Percentiles rank a stretch among this genome's conserved stretches.
Conservation (phyloP, 768 basidiomycete genomes). For the Amanita rimosa region DNA sequence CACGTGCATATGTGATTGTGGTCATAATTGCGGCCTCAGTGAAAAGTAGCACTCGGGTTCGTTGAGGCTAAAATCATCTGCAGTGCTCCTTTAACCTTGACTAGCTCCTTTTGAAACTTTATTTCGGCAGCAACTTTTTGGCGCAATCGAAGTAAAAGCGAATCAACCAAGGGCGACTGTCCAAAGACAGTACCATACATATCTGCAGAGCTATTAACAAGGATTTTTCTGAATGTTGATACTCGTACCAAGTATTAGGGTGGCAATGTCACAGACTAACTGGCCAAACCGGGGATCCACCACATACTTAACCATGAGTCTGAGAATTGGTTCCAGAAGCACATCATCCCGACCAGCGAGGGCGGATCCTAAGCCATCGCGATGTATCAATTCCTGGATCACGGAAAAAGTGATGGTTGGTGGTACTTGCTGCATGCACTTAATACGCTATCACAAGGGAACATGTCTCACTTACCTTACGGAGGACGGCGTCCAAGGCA, state of each 20-base stretch:
- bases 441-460: neutral
- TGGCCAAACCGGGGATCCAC: constrained; percentile 90
- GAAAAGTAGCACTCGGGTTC: constrained; percentile 11
- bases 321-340: constrained; percentile 83
- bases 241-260: constrained; percentile 70
- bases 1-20: constrained; percentile 5
- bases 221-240: neutral
- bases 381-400: constrained; percentile 86
- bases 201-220: constrained; percentile 36
- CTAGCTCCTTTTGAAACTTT: constrained; percentile 78
- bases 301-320: constrained; percentile 74
- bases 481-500: constrained; percentile 84
- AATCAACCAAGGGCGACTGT: constrained; percentile 87
- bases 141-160: constrained; percentile 68
- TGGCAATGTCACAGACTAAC: constrained; percentile 71
- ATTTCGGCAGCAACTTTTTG: constrained; percentile 82
- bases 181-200: constrained; percentile 90
- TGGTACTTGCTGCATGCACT: constrained; percentile 51
- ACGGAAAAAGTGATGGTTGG: constrained; percentile 84
- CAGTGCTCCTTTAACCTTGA: constrained; percentile 75
- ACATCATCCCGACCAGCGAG: constrained; percentile 90
- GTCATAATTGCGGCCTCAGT: neutral
- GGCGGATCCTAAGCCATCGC: constrained; percentile 80
- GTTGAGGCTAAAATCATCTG: constrained; percentile 78
- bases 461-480: constrained; percentile 40